Evolutionary conservation across 1,284 basidiomycete genomes (phyloP).

Genomic region (Pseudozyma pruni): DNA sequence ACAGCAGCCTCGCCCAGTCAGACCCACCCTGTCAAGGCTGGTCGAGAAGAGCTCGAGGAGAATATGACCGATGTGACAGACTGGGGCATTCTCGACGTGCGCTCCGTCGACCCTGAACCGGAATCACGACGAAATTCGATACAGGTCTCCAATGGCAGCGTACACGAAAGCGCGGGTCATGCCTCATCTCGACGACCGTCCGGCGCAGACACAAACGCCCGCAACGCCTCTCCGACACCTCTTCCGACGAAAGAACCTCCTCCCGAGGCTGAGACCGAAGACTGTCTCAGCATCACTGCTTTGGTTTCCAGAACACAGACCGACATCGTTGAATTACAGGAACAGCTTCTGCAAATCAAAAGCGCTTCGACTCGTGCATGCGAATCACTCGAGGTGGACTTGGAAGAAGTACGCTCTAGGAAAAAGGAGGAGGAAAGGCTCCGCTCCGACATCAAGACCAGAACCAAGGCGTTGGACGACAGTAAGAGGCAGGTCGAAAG

Average conservation of each 20-base stretch:
- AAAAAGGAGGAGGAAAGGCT: conserved; percentile 85
- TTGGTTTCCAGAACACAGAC: conserved; percentile 25
- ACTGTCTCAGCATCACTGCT: conserved; percentile 33
- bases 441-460: conserved; percentile 80
- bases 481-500: conserved; percentile 83
- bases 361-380: conserved; percentile 72
- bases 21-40: conserved; percentile 70
- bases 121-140: conserved; percentile 25
- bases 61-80: conserved; percentile 74
- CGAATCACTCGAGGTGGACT: conserved; percentile 75
- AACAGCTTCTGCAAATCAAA: conserved; percentile 80
- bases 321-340: conserved; percentile 72
- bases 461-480: conserved; percentile 86
- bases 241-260: conserved; percentile 1
- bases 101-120: conserved; percentile 38
- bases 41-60: conserved; percentile 72
- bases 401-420: conserved; percentile 78
- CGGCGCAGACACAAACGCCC: conserved; percentile 2
- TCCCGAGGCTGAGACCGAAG: conserved; percentile 11
- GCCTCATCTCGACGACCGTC: conserved; percentile 6
- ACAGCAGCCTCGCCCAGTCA: conserved; percentile 73
- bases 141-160: conserved; percentile 13
- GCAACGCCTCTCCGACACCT: not conserved
- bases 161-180: conserved; percentile 4
- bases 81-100: conserved; percentile 74